phyloP scores from a whole-genome alignment of 176 grass and related monocot species.

The Stipa capillata region DNA sequence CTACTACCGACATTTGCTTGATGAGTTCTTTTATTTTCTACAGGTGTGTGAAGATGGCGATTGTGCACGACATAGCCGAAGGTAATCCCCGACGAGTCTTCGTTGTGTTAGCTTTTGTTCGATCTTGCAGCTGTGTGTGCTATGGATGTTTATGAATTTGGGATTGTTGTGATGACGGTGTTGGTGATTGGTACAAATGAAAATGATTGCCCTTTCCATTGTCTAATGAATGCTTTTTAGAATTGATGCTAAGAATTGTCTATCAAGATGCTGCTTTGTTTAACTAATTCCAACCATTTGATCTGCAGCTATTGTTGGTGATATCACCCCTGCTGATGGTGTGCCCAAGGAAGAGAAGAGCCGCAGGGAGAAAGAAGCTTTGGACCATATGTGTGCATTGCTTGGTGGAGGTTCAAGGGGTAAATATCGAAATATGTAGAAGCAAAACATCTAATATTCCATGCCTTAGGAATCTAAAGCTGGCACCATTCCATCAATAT shows the following conservation, averaged over 20 bases:
- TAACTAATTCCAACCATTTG: not conserved
- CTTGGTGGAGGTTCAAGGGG: constrained; percentile 82
- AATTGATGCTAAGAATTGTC: too few species aligned
- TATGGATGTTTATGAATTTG: not conserved
- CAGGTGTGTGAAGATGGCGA: constrained; percentile 93
- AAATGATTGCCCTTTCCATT: not conserved
- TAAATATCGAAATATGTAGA: constrained; percentile 17
- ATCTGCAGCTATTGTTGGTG: constrained; percentile 73
- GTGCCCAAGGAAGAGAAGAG: constrained; percentile 93
- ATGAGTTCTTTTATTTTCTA: not conserved
- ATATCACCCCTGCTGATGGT: constrained; percentile 83
- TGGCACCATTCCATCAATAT: not conserved
- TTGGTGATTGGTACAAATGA: not conserved
- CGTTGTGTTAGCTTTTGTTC: too few species aligned
- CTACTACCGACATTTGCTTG: not conserved
- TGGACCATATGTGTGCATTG: constrained; percentile 83
- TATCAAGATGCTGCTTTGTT: not conserved
- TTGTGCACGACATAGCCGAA: constrained; percentile 98
- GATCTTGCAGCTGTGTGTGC: not conserved
- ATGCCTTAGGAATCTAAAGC: not conserved
- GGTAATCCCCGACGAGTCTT: constrained; percentile 33
- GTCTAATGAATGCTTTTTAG: too few species aligned
- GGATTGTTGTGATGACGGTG: not conserved
- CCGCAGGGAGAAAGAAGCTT: constrained; percentile 81
- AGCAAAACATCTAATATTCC: not conserved